These are phyloP conservation scores for Arabidopsis suecica DNA, from an alignment of 345 rosid genomes.

Conservation along the genomic window DNA sequence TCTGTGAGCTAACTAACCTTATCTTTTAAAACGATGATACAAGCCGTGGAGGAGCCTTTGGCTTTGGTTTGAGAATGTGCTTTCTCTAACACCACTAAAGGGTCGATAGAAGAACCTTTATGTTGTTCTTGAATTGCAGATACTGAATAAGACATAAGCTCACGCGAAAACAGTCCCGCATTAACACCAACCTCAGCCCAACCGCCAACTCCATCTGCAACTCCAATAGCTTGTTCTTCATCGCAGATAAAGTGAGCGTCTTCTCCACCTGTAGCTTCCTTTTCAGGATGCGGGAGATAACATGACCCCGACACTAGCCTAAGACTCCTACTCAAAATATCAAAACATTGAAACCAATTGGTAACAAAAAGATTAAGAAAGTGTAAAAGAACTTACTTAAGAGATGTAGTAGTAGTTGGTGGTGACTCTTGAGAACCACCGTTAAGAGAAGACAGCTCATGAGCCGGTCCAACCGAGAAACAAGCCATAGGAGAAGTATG, in stretches of 20 bases:
- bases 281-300: constrained; percentile 93
- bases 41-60: constrained; percentile 94
- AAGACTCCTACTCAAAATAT: constrained; percentile 52
- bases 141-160: constrained; percentile 86
- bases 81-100: constrained; percentile 79
- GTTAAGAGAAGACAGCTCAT: constrained; percentile 58
- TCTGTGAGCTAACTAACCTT: constrained; percentile 54
- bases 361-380: background rate
- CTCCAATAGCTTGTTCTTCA: constrained; percentile 83
- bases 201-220: constrained; percentile 99
- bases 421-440: constrained; percentile 60
- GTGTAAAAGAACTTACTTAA: constrained; percentile 31
- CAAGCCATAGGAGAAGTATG: constrained; percentile 50
- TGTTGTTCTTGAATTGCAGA: constrained; percentile 72
- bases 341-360: background rate
- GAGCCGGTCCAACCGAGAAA: constrained; percentile 62
- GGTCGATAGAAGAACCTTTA: constrained; percentile 67
- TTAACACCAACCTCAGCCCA: constrained; percentile 98
- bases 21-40: constrained; percentile 77
- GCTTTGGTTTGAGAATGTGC: constrained; percentile 82
- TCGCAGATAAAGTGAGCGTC: constrained; percentile 92
- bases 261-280: constrained; percentile 94
- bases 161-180: constrained; percentile 79
- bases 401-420: constrained; percentile 46
- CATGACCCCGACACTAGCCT: constrained; percentile 81